Conservation (phyloP, 805 yeast species). For the Monosporozyma aerobia region DNA sequence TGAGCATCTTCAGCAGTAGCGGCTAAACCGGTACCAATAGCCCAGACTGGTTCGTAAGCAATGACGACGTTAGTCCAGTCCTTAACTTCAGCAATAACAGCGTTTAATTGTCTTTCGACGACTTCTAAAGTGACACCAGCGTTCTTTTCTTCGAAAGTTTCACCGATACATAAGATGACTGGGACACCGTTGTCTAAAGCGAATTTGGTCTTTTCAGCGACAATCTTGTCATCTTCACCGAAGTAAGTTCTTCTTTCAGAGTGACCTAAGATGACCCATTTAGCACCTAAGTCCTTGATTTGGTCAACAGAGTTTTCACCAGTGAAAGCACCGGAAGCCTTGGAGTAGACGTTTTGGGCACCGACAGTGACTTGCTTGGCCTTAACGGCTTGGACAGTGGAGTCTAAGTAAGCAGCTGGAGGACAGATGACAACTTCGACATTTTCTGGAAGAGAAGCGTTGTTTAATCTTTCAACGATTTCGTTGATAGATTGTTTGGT, state of each 20-base stretch:
- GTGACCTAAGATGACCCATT: slow-evolving; percentile 95
- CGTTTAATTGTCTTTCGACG: slow-evolving; percentile 80
- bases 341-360: slow-evolving; percentile 85
- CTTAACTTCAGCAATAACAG: slow-evolving; percentile 67
- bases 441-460: slow-evolving; percentile 60
- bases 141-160: slow-evolving; percentile 91
- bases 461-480: slow-evolving; percentile 77
- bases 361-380: slow-evolving; percentile 69
- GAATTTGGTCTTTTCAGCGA: slow-evolving; percentile 90
- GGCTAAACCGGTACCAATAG: slow-evolving; percentile 98
- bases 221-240: slow-evolving; percentile 80
- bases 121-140: slow-evolving; percentile 79
- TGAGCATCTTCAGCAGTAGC: slow-evolving; percentile 98
- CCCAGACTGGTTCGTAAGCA: slow-evolving; percentile 99
- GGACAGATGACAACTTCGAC: slow-evolving; percentile 95
- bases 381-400: slow-evolving; percentile 59
- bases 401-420: slow-evolving; percentile 84
- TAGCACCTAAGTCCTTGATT: slow-evolving; percentile 83
- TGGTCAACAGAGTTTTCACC: slow-evolving; percentile 91
- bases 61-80: slow-evolving; percentile 92
- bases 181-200: slow-evolving; percentile 83
- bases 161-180: slow-evolving; percentile 96
- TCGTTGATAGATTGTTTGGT: slow-evolving; percentile 72
- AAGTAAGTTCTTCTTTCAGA: slow-evolving; percentile 95
- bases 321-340: slow-evolving; percentile 93